Evolutionary conservation across 139 green algal genomes (phyloP).

Genomic region (Protoeuglena noctilucae): DNA sequence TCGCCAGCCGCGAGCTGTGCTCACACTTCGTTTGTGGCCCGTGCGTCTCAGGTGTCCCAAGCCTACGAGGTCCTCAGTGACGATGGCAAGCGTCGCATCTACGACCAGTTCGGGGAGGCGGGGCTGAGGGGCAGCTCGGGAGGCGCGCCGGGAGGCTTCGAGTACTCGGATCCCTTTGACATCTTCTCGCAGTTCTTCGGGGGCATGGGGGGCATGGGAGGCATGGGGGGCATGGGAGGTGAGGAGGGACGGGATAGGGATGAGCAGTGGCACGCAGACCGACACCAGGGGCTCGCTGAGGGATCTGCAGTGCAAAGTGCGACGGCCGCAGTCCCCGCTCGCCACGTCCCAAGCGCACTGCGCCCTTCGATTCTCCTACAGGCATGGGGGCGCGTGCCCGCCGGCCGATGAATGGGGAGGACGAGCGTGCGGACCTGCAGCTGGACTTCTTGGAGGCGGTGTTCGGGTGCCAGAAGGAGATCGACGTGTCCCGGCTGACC

Average conservation of each 20-base stretch:
- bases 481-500: slow-evolving; percentile 64
- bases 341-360: no score
- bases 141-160: slow-evolving; percentile 1
- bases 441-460: slow-evolving; percentile 83
- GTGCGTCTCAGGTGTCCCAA: no score
- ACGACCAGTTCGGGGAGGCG: slow-evolving; percentile 59
- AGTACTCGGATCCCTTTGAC: slow-evolving; percentile 92
- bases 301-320: no score
- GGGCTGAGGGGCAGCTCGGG: slow-evolving; percentile 3
- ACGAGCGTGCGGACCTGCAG: slow-evolving; percentile 60
- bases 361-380: no score
- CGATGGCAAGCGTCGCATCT: slow-evolving; percentile 87
- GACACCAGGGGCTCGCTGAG: not conserved
- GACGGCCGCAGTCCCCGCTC: no score
- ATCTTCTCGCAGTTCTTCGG: slow-evolving; percentile 98
- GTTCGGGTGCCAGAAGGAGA: slow-evolving; percentile 80
- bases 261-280: no score
- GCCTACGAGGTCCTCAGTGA: slow-evolving; percentile 87
- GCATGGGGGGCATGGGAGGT: slow-evolving; percentile 22
- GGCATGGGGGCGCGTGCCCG: no score
- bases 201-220: slow-evolving; percentile 25
- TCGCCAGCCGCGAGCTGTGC: no score
- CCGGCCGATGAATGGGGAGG: slow-evolving; percentile 46
- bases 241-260: no score
- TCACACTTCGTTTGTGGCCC: not conserved